Evolutionary conservation across 306 rosid genomes (phyloP).

Genomic region (Datisca glomerata): DNA sequence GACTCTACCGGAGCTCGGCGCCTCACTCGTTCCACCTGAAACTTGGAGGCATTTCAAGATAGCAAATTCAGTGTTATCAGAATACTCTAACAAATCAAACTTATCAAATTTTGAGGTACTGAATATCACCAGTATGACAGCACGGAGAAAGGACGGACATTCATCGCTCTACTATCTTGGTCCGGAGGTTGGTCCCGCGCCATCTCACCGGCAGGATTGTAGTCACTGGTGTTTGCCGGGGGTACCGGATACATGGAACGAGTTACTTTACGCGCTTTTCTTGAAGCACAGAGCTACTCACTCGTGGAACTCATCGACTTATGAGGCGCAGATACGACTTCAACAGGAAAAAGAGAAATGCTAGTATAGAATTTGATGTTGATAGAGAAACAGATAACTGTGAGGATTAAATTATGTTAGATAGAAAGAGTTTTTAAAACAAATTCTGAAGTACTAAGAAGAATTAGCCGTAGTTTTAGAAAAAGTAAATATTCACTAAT

Average conservation of each 20-base stretch:
- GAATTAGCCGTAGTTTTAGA: too few species aligned
- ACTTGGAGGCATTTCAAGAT: slow-evolving; percentile 47
- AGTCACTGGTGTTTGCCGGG: slow-evolving; percentile 99
- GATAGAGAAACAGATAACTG: too few species aligned
- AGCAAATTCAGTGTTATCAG: slow-evolving; percentile 37
- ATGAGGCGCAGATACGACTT: too few species aligned
- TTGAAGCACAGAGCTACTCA: slow-evolving; percentile 23
- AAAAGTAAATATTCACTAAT: too few species aligned
- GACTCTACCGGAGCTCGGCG: slow-evolving; percentile 66
- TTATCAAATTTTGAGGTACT: slow-evolving; percentile 26
- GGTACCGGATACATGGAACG: slow-evolving; percentile 87
- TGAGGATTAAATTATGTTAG: too few species aligned
- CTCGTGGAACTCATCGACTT: slow-evolving; percentile 14
- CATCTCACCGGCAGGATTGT: slow-evolving; percentile 70
- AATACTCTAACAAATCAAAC: slow-evolving; percentile 12
- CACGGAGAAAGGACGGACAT: slow-evolving; percentile 79
- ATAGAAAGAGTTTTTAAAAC: too few species aligned
- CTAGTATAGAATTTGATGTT: too few species aligned
- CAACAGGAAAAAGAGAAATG: too few species aligned
- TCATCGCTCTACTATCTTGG: slow-evolving; percentile 59
- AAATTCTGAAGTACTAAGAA: too few species aligned
- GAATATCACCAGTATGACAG: slow-evolving; percentile 58
- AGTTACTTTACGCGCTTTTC: slow-evolving; percentile 56
- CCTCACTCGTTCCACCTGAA: slow-evolving; percentile 39
- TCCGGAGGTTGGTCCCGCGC: slow-evolving; percentile 27